phyloP scores from a whole-genome alignment of 192 early-diverging fungal species.

The Linnemannia elongata region DNA sequence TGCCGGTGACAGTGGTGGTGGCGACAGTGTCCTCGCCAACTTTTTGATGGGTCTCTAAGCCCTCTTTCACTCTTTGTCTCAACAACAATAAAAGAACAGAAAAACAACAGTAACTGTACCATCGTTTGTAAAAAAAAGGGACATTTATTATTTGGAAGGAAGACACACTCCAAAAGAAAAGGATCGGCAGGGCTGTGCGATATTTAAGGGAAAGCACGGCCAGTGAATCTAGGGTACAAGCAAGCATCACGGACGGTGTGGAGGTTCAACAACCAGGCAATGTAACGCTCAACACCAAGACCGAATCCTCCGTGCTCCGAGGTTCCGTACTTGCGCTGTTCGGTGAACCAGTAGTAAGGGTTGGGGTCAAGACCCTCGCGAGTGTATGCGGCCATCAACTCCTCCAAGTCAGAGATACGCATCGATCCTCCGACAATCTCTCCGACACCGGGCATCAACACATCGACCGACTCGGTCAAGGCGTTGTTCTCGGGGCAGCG shows the following conservation, averaged over 20 bases:
- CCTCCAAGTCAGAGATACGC: slow-evolving; percentile 90
- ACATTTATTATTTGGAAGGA: slow-evolving; percentile 2
- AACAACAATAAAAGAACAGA: neutral
- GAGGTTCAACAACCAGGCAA: slow-evolving; percentile 96
- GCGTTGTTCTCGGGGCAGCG: slow-evolving; percentile 82
- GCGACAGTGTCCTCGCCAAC: slow-evolving; percentile 47
- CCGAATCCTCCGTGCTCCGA: slow-evolving; percentile 98
- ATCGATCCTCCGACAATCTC: slow-evolving; percentile 99
- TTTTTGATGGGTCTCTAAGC: slow-evolving; percentile 43
- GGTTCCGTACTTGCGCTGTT: slow-evolving; percentile 99
- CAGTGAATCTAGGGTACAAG: slow-evolving; percentile 84
- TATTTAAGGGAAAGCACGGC: slow-evolving; percentile 56
- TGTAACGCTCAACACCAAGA: slow-evolving; percentile 95
- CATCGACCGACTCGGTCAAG: slow-evolving; percentile 97
- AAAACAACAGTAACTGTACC: neutral
- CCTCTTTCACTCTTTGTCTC: too few species aligned
- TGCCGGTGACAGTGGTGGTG: slow-evolving; percentile 3
- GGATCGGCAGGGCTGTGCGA: neutral
- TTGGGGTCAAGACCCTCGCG: slow-evolving; percentile 90
- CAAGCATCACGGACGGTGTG: slow-evolving; percentile 91
- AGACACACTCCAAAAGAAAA: slow-evolving; percentile 13
- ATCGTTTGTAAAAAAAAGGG: neutral
- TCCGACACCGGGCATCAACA: slow-evolving; percentile 98
- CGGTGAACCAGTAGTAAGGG: slow-evolving; percentile 99
- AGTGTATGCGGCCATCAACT: slow-evolving; percentile 85